A percentile compares a stretch with the other conserved stretches of the same genome.
These are phyloP conservation scores for Neurospora sp. DNA, from an alignment of 495 filamentous ascomycete species.

Conservation along the genomic window DNA sequence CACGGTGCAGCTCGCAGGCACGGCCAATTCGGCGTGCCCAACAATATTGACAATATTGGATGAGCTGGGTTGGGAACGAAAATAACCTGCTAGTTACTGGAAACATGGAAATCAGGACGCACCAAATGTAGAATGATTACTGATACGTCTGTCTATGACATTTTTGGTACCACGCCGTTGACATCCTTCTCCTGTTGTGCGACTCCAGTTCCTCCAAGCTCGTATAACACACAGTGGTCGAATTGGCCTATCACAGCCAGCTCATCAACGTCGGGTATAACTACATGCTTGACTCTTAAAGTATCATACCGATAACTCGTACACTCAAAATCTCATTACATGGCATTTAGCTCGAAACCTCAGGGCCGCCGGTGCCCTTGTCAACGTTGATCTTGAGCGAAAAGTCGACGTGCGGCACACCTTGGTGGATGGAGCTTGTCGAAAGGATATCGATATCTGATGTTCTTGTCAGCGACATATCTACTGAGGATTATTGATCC, in stretches of 20 bases:
- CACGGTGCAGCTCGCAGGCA: background rate
- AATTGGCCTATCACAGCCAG: background rate
- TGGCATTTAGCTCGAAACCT: slow-evolving; percentile 13
- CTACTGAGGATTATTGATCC: too few species aligned
- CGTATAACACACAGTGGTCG: background rate
- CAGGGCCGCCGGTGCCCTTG: slow-evolving; percentile 16
- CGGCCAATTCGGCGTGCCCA: background rate
- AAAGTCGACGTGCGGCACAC: slow-evolving; percentile 85
- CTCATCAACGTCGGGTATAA: background rate
- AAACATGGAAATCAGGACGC: background rate
- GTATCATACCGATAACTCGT: background rate
- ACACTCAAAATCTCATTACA: background rate
- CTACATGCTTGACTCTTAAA: background rate
- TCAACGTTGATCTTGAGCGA: slow-evolving; percentile 71
- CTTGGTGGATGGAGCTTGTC: slow-evolving; percentile 94
- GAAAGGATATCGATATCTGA: slow-evolving; percentile 87
- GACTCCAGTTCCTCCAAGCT: background rate
- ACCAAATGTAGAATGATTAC: background rate
- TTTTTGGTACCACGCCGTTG: background rate
- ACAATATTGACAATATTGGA: too few species aligned
- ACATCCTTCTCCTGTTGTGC: background rate
- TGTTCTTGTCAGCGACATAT: too few species aligned
- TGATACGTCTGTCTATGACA: background rate
- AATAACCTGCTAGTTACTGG: background rate
- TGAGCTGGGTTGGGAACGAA: background rate